Base-by-base conservation (phyloP, 2,329 filamentous ascomycete species). In the Meredithiella fracta region DNA sequence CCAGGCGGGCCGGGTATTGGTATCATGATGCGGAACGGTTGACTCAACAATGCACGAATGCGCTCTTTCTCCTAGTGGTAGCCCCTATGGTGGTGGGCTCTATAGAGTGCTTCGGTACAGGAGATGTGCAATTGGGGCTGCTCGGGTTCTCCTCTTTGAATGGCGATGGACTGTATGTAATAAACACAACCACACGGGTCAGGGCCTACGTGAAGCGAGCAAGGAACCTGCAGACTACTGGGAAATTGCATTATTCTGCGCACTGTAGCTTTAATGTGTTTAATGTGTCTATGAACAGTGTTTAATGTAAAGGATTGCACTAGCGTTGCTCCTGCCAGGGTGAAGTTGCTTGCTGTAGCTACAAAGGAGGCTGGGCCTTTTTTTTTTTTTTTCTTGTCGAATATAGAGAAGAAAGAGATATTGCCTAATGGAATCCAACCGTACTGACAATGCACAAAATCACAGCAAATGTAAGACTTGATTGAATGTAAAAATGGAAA, bases 201-300 rank as follows among this genome's bases (percentile, higher is more conserved):
- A 53, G 51, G 51, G 29, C 31, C 51, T 29, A 11, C 14, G 17
- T 23, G 26, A 53, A 25, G 51, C 51, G 34, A 53, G 20, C 51
- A 53, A 42, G 51, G 31, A 26, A 40, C 37, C 51, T 53, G 37
- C 31, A 53, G 37, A 29, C 51, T 53, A 25, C 34, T 42, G 51
- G n/a, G 51, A 53, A 40, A 53, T 53, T 53, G 51, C 51, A 40
- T 40, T 2, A 11, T 31, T 40, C 20, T 26, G 20, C 34, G 23
- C 51, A 53, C 51, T 38, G 51, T 53, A 11, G 6, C n/a, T 53
- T 2, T n/a, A 15, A 22, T 3, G 17, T 37, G 3, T 22, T 23
- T 20, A 25, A n/a, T 23, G 34, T 22, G 37, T 53, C 6, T 11
- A 3, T 1, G 2, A 44, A 38, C 51, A 23, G 31, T 38, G 31